These are phyloP conservation scores for Chrysoporthe cubensis DNA, from an alignment of 2,329 filamentous ascomycete genomes.

Conservation along the genomic window DNA sequence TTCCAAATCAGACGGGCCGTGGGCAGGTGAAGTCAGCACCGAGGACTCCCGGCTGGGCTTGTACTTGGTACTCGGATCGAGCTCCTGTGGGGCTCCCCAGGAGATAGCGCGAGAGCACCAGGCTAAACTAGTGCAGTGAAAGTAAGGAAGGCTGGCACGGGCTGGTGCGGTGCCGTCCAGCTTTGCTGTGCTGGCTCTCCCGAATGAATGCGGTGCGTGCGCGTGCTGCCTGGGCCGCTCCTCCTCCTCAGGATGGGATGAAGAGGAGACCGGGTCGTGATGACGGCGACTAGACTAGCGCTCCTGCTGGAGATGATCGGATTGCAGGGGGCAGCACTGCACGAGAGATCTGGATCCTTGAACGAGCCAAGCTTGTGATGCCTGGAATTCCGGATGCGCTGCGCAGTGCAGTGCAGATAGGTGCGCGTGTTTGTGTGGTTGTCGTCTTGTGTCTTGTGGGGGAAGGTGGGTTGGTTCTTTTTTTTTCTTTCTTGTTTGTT, in stretches of 20 bases:
- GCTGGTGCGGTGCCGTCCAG: slow-evolving; percentile 2
- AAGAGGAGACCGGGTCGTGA: slow-evolving; percentile 2
- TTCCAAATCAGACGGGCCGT: slow-evolving; percentile 13
- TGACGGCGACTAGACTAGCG: slow-evolving; percentile 19
- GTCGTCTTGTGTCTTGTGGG: no score
- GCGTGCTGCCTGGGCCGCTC: slow-evolving; percentile 8
- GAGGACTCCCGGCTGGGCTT: slow-evolving; percentile 10
- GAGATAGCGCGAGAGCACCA: slow-evolving; percentile 28
- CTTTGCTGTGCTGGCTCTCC: not conserved
- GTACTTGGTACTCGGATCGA: slow-evolving; percentile 28
- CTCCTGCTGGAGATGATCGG: slow-evolving; percentile 15
- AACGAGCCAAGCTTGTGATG: not conserved
- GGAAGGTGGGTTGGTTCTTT: not conserved
- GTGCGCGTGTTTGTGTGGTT: not conserved
- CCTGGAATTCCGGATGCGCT: not conserved
- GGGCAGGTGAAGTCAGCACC: slow-evolving; percentile 13
- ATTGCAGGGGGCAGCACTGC: slow-evolving; percentile 7
- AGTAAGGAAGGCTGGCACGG: slow-evolving; percentile 25
- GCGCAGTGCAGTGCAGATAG: not conserved
- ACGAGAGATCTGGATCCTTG: slow-evolving; percentile 11
- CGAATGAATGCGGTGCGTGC: slow-evolving; percentile 4
- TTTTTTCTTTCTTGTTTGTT: not conserved
- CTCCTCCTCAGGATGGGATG: slow-evolving; percentile 3
- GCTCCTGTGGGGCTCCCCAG: slow-evolving; percentile 24
- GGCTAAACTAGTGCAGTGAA: slow-evolving; percentile 29